Conservation (phyloP, 1,284 basidiomycete species). For the Fomitopsis betulina region DNA sequence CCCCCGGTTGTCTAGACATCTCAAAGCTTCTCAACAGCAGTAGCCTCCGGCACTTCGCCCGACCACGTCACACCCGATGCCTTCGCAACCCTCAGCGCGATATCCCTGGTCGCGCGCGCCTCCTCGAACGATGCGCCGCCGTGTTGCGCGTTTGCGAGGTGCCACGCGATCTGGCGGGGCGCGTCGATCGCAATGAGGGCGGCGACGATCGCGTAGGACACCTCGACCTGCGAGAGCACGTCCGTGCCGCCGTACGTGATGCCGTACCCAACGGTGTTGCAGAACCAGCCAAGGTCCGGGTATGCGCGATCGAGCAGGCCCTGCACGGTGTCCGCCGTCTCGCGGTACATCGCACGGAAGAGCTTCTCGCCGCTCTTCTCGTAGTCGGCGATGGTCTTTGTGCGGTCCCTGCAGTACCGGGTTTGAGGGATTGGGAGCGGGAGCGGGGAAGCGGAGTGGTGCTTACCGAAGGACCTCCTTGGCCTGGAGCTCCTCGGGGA, state of each 20-base stretch:
- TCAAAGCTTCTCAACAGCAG: not conserved
- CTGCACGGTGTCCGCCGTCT: constrained; percentile 40
- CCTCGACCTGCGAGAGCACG: constrained; percentile 38
- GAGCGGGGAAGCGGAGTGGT: not conserved
- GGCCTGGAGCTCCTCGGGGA: constrained; percentile 30
- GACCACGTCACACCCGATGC: constrained; percentile 39
- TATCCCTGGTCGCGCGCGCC: constrained; percentile 27
- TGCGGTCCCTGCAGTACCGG: constrained; percentile 29
- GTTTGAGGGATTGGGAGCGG: not conserved
- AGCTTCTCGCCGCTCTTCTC: constrained; percentile 36
- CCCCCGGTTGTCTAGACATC: not conserved
- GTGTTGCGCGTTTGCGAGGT: constrained; percentile 39
- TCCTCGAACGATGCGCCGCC: constrained; percentile 29
- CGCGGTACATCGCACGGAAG: constrained; percentile 46
- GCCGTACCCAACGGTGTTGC: constrained; percentile 48
- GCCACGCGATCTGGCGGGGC: constrained; percentile 51
- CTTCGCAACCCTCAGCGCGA: constrained; percentile 27
- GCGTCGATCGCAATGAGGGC: constrained; percentile 48
- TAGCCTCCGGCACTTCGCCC: constrained; percentile 35
- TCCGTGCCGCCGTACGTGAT: constrained; percentile 40
- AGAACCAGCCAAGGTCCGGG: constrained; percentile 56
- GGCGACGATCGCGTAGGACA: constrained; percentile 44
- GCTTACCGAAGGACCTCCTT: constrained; percentile 25
- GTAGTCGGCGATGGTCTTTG: constrained; percentile 35
- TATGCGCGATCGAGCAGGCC: constrained; percentile 40